Evolutionary conservation across 352 stramenopile species (phyloP).

Genomic region (Phytophthora agathidicida): DNA sequence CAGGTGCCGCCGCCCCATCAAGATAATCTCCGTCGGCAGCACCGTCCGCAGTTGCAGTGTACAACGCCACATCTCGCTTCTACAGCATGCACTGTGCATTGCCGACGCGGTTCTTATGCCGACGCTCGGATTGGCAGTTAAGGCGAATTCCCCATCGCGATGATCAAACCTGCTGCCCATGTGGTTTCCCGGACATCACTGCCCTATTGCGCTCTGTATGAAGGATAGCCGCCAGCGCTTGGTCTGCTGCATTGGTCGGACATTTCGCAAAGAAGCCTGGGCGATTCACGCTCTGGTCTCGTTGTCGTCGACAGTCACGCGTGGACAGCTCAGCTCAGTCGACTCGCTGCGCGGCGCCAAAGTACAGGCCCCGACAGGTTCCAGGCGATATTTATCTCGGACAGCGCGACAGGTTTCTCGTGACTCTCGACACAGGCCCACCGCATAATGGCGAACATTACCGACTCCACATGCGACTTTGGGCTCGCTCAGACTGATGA

Average conservation of each 20-base stretch:
- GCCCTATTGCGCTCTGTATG: constrained; percentile 15
- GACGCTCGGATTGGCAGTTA: constrained; percentile 23
- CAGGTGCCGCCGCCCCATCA: background rate
- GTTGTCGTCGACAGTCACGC: constrained; percentile 7
- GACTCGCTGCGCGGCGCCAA: background rate
- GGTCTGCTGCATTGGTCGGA: constrained; percentile 16
- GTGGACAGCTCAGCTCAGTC: constrained; percentile 1
- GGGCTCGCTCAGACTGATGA: constrained; percentile 33
- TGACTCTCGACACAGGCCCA: constrained; percentile 8
- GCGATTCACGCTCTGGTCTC: constrained; percentile 16
- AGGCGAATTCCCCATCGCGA: constrained; percentile 28
- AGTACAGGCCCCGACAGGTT: constrained; percentile 16
- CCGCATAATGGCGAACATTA: constrained; percentile 40
- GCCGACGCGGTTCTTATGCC: constrained; percentile 14
- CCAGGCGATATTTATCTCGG: constrained; percentile 28
- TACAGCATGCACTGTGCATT: constrained; percentile 31
- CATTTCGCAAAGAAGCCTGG: constrained; percentile 31
- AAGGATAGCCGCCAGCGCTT: constrained; percentile 22
- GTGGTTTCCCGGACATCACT: constrained; percentile 36
- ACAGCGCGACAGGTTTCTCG: constrained; percentile 5
- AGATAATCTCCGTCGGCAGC: background rate
- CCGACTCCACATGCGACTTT: constrained; percentile 42
- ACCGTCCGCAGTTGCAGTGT: constrained; percentile 4
- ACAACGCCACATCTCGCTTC: constrained; percentile 27
- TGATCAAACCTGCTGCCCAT: constrained; percentile 26